These are phyloP conservation scores for Kazachstania kunashirensis DNA, from an alignment of 805 yeast genomes.

Conservation along the genomic window DNA sequence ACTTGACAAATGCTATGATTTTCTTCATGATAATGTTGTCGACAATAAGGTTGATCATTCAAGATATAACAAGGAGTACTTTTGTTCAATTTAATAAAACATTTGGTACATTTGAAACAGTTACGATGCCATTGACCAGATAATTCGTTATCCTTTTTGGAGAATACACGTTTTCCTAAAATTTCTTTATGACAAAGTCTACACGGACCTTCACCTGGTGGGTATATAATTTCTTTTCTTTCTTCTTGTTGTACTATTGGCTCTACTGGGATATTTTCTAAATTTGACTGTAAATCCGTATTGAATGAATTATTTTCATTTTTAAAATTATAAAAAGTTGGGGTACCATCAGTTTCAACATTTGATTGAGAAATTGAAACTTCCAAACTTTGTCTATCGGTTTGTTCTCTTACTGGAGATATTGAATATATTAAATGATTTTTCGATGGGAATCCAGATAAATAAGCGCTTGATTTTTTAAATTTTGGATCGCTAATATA, in stretches of 20 bases:
- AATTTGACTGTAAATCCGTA: not conserved
- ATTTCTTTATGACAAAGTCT: slow-evolving; percentile 56
- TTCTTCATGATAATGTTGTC: slow-evolving; percentile 58
- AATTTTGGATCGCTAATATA: slow-evolving; percentile 3
- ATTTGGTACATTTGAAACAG: slow-evolving; percentile 69
- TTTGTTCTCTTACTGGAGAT: not conserved
- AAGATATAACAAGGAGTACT: slow-evolving; percentile 64
- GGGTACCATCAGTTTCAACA: slow-evolving; percentile 17
- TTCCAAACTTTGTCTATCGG: not conserved
- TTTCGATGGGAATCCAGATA: slow-evolving; percentile 20
- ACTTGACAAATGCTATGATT: slow-evolving; percentile 67
- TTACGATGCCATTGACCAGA: slow-evolving; percentile 91
- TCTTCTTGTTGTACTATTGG: not conserved
- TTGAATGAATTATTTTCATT: not conserved
- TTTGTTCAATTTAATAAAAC: slow-evolving; percentile 50
- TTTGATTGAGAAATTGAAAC: no score
- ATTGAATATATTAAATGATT: not conserved
- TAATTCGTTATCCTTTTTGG: slow-evolving; percentile 33
- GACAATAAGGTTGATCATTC: slow-evolving; percentile 75
- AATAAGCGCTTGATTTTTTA: slow-evolving; percentile 30
- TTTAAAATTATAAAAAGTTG: slow-evolving; percentile 18
- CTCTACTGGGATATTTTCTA: not conserved
- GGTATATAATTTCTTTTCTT: slow-evolving; percentile 17
- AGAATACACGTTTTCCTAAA: slow-evolving; percentile 3
- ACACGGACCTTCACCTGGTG: slow-evolving; percentile 74